Conservation (phyloP, 305 asterid genomes). For the Rubia peregrina region DNA sequence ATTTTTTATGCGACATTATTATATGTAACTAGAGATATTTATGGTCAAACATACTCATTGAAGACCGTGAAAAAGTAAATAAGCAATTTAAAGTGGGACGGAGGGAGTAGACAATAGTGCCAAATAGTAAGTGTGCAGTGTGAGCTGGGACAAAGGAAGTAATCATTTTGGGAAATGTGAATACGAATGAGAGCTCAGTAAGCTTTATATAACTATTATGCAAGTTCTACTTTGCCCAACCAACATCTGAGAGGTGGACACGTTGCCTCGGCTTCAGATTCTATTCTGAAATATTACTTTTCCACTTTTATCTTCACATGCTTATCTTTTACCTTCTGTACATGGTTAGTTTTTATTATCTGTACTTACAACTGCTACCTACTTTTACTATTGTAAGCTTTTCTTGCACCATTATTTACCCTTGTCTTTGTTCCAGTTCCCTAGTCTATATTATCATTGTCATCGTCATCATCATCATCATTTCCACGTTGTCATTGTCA, state of each 20-base stretch:
- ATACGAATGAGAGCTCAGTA: conserved; percentile 6
- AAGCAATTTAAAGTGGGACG: no score
- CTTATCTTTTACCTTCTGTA: conserved; percentile 46
- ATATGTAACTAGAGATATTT: no score
- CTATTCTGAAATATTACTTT: neutral
- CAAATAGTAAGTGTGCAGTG: no score
- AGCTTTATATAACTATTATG: neutral
- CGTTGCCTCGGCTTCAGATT: conserved; percentile 5
- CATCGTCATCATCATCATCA: conserved; percentile 42
- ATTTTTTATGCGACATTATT: no score
- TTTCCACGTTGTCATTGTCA: conserved; percentile 13
- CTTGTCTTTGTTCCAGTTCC: conserved; percentile 40
- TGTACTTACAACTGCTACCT: conserved; percentile 74
- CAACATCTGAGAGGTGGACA: conserved; percentile 9
- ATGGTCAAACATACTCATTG: no score
- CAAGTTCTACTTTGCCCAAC: conserved; percentile 10
- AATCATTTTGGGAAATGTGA: conserved; percentile 5
- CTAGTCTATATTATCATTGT: conserved; percentile 66
- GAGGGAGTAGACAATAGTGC: no score
- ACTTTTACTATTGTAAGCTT: conserved; percentile 39
- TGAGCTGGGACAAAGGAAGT: no score
- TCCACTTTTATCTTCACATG: conserved; percentile 15
- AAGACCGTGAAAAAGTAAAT: no score
- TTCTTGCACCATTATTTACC: conserved; percentile 35
- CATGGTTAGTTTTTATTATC: conserved; percentile 56